phyloP scores from a whole-genome alignment of 2,329 filamentous ascomycete genomes.

The Tolypocladium paradoxum region DNA sequence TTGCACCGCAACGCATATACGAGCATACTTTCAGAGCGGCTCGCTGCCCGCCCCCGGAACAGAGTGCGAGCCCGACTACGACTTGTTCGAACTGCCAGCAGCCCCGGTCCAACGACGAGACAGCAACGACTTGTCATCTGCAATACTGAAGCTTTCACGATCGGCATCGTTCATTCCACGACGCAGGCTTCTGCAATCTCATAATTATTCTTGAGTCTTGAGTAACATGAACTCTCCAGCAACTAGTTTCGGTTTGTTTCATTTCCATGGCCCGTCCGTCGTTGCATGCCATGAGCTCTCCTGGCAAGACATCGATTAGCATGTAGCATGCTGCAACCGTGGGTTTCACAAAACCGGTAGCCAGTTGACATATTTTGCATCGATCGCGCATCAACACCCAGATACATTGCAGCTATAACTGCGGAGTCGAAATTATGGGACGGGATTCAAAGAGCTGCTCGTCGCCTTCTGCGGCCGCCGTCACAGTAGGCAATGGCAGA shows the following conservation, averaged over 20 bases:
- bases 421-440: neutral
- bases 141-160: no score
- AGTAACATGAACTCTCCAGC: no score
- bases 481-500: neutral
- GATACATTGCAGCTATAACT: neutral
- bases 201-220: no score
- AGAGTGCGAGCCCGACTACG: slow-evolving; percentile 33
- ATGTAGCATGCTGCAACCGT: neutral
- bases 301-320: neutral
- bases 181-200: no score
- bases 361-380: neutral
- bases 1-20: slow-evolving; percentile 30
- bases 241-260: no score
- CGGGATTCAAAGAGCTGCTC: neutral
- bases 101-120: no score
- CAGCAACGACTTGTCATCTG: no score
- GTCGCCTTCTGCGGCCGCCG: neutral
- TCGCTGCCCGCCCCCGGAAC: slow-evolving; percentile 31
- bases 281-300: neutral
- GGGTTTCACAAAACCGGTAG: neutral
- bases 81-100: slow-evolving; percentile 25
- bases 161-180: no score
- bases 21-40: slow-evolving; percentile 33
- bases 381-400: neutral
- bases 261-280: no score